These are phyloP conservation scores for Aspergillus felis DNA, from an alignment of 2,329 filamentous ascomycete genomes.

Conservation along the genomic window DNA sequence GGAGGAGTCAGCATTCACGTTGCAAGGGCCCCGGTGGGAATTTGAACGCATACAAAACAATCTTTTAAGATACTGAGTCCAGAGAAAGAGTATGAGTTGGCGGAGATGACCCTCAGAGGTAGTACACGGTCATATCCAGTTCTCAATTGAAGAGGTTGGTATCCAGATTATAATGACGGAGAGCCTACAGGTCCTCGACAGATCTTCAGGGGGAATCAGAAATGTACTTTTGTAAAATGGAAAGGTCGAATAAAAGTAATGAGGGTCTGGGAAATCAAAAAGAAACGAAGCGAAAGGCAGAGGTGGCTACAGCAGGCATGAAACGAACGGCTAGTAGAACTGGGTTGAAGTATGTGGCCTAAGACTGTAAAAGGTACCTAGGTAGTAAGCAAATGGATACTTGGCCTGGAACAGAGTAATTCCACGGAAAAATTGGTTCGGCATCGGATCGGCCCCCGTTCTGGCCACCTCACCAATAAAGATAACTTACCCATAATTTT, in stretches of 20 bases:
- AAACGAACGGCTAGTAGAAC: not conserved
- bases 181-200: not conserved
- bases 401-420: constrained; percentile 16
- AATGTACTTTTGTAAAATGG: not conserved
- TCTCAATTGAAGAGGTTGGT: not conserved
- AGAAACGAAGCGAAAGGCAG: constrained; percentile 1
- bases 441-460: constrained; percentile 12
- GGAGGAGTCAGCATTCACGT: not conserved
- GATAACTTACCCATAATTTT: not conserved
- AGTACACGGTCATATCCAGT: not conserved
- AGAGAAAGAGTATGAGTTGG: not conserved
- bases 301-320: not conserved
- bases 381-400: constrained; percentile 8
- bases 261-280: constrained; percentile 1
- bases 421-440: constrained; percentile 16
- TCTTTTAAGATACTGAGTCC: not conserved
- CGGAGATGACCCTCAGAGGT: not conserved
- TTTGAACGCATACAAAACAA: not conserved
- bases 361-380: no score
- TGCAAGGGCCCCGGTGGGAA: not conserved
- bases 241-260: not conserved
- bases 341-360: not conserved
- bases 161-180: not conserved
- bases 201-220: not conserved
- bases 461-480: constrained; percentile 1